These are phyloP conservation scores for Biancaea sappan DNA, from an alignment of 306 rosid genomes.

Conservation along the genomic window DNA sequence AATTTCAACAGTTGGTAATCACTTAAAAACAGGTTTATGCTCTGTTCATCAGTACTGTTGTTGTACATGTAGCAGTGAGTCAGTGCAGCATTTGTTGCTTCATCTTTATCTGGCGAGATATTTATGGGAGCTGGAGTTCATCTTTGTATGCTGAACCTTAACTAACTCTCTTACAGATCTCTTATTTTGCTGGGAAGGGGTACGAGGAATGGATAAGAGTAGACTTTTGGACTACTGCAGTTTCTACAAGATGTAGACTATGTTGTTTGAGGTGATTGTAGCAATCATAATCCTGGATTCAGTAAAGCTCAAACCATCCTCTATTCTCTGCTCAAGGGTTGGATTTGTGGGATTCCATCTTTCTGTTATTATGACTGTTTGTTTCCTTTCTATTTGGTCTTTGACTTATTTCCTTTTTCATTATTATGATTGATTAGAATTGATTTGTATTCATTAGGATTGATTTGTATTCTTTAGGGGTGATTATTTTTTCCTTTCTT, in stretches of 20 bases:
- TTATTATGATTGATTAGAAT: too few relatives aligned
- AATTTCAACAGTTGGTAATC: too few relatives aligned
- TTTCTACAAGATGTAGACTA: not conserved
- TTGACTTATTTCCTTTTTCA: too few relatives aligned
- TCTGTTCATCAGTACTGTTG: too few relatives aligned
- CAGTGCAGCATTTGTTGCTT: not conserved
- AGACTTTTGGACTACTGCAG: not conserved
- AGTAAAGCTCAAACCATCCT: conserved; percentile 8
- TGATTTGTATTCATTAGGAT: too few relatives aligned
- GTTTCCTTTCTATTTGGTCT: too few relatives aligned
- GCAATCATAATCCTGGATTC: not conserved
- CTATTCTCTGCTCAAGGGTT: conserved; percentile 10
- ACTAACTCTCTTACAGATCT: not conserved
- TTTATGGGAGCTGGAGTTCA: not conserved
- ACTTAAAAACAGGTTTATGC: too few relatives aligned
- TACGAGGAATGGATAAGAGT: not conserved
- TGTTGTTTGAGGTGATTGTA: not conserved
- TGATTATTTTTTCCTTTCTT: too few relatives aligned
- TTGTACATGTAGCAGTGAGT: not conserved
- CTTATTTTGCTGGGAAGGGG: not conserved
- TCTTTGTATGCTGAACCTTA: too few relatives aligned
- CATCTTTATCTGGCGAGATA: not conserved
- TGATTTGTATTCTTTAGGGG: too few relatives aligned
- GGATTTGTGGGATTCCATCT: too few relatives aligned
- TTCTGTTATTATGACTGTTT: too few relatives aligned